Base-by-base conservation (phyloP, 495 filamentous ascomycete genomes). In the Parathielavia appendiculata region DNA sequence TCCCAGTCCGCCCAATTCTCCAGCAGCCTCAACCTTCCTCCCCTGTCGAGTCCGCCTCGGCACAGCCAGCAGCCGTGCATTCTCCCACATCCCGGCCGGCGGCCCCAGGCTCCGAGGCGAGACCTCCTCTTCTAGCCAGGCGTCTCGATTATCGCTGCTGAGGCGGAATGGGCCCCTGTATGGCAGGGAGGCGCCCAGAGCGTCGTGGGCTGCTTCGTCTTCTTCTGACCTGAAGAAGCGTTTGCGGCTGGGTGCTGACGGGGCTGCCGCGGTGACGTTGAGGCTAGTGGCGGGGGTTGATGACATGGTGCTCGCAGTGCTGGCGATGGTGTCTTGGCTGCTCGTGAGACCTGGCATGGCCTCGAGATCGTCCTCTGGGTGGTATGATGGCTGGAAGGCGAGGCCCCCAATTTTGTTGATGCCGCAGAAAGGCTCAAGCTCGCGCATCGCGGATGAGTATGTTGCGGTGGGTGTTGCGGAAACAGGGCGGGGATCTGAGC, bases 381-480 rank as follows among this genome's bases (percentile, higher is more conserved):
- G 16, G 39, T 53, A 35, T 1, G 64, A 50, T 1, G 70, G 68
- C 62, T 84, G 81, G n/a, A 71, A 66, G 36, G 69, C 74, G 16
- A 78, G 64, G 0, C 84, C 83, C 39, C 82, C 85, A 56, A 83
- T 77, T 64, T 85, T 87, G 66, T 85, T 71, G 58, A 89, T 76
- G 1, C 89, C 89, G 72, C 88, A 90, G 72, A 89, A 93, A 7
- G 90, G 89, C 16, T 82, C 73, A 30, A 93, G 74, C 63, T 90
- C 88, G 11, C 78, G 67, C 34, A 50, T 46, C 10, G 55, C 43
- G 60, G 64, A 55, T 63, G 57, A 56, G 60, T 60, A 57, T 62
- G 61, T 36, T 4, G 49, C 22, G 46, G 13, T 51, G 22, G 51
- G n/a, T 6, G 56, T 57, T 35, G 43, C 30, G 22, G 49, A 32